phyloP scores from a whole-genome alignment of 306 rosid genomes.

The Castanopsis chinensis region DNA sequence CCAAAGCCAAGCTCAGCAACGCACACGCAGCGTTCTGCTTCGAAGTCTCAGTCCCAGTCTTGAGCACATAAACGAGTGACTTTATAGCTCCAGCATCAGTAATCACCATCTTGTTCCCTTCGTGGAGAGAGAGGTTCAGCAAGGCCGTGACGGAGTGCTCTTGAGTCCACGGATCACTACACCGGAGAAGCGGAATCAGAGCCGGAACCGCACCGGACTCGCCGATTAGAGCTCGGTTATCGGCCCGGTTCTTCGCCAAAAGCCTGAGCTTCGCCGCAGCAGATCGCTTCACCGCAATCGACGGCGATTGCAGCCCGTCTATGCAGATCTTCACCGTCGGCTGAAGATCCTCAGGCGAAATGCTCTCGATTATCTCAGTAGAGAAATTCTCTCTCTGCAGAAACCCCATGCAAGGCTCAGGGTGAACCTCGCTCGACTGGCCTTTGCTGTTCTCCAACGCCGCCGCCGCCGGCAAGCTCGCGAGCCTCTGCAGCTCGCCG shows the following conservation, averaged over 20 bases:
- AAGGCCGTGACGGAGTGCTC: constrained; percentile 94
- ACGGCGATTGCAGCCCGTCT: constrained; percentile 70
- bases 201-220: constrained; percentile 93
- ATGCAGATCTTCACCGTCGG: constrained; percentile 96
- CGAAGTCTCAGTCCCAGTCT: constrained; percentile 85
- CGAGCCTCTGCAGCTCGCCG: constrained; percentile 84
- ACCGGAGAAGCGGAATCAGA: constrained; percentile 82
- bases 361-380: constrained; percentile 90
- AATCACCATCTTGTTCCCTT: constrained; percentile 65
- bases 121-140: constrained; percentile 79
- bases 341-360: constrained; percentile 97
- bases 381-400: constrained; percentile 85
- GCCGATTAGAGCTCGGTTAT: constrained; percentile 74
- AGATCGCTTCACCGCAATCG: constrained; percentile 78
- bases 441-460: background rate
- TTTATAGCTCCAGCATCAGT: constrained; percentile 84
- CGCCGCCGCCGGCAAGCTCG: constrained; percentile 28
- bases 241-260: constrained; percentile 87
- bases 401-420: constrained; percentile 86
- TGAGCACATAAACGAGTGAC: constrained; percentile 77
- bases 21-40: constrained; percentile 99
- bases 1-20: constrained; percentile 68
- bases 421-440: constrained; percentile 28
- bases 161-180: constrained; percentile 90
- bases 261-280: constrained; percentile 93